These are phyloP conservation scores for Graphiopsis chlorocephala DNA, from an alignment of 2,329 filamentous ascomycete species.

Conservation along the genomic window DNA sequence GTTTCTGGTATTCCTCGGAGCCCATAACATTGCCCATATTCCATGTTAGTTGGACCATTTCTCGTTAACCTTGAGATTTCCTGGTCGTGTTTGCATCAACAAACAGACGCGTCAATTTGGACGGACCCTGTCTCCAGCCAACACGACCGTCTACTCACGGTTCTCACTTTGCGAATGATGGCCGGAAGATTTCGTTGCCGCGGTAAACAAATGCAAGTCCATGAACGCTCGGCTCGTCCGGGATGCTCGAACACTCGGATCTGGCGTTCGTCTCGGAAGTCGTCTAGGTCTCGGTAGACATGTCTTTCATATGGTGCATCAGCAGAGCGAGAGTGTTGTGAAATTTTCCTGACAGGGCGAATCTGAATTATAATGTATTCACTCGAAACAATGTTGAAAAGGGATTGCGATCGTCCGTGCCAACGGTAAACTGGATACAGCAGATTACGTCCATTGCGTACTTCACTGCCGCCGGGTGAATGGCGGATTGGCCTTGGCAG, in stretches of 20 bases:
- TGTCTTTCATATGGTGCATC: not conserved
- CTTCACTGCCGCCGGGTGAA: conserved; percentile 6
- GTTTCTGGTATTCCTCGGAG: no score
- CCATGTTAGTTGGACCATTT: no score
- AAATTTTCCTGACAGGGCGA: not conserved
- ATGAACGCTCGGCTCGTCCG: not conserved
- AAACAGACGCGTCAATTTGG: no score
- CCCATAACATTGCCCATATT: no score
- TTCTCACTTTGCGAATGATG: no score
- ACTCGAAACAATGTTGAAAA: not conserved
- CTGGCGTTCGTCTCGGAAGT: not conserved
- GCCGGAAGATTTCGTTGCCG: not conserved
- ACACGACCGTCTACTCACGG: no score
- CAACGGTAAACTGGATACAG: not conserved
- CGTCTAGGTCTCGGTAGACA: not conserved
- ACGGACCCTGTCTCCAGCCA: no score
- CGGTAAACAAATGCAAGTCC: not conserved
- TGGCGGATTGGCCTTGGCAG: not conserved
- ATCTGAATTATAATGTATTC: not conserved
- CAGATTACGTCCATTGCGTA: conserved; percentile 6
- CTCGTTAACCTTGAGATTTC: no score
- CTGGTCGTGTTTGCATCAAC: no score
- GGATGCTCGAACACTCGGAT: not conserved
- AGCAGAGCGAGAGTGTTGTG: not conserved
- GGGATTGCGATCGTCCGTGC: not conserved